A percentile compares a stretch with the other conserved stretches of the same genome.
Evolutionary conservation across 2,329 filamentous ascomycete genomes (phyloP).

Genomic region (Fusarium dimerum): DNA sequence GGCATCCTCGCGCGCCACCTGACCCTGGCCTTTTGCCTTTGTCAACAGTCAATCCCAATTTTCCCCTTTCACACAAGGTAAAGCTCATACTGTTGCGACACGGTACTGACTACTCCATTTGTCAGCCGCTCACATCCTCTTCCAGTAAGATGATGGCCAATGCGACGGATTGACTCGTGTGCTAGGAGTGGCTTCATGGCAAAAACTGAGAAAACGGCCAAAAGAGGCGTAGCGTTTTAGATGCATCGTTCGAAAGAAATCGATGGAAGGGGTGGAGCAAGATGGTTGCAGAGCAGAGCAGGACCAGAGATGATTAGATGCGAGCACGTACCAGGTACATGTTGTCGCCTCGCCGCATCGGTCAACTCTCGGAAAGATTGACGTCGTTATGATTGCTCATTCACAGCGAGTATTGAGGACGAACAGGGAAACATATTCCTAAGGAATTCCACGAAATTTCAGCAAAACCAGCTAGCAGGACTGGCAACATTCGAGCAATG

Average conservation of each 20-base stretch:
- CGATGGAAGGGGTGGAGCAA: background rate
- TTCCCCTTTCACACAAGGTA: conserved; percentile 1
- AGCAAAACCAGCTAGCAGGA: too few species aligned
- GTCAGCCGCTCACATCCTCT: conserved; percentile 17
- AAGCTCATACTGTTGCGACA: too few species aligned
- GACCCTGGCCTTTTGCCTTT: conserved; percentile 10
- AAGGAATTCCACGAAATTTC: too few species aligned
- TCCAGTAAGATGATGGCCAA: conserved; percentile 3
- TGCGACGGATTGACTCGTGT: conserved; percentile 11
- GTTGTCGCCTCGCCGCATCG: conserved; percentile 21
- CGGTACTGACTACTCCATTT: conserved; percentile 21
- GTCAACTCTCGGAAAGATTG: conserved; percentile 30
- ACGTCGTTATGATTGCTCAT: conserved; percentile 19
- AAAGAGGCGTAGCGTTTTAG: too few species aligned
- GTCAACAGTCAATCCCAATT: conserved; percentile 25
- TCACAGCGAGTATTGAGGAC: background rate
- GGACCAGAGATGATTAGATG: background rate
- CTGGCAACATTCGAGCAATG: too few species aligned
- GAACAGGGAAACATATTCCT: too few species aligned
- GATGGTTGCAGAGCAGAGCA: conserved; percentile 8
- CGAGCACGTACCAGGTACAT: too few species aligned
- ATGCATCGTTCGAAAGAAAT: too few species aligned
- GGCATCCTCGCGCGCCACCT: conserved; percentile 23
- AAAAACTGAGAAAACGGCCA: too few species aligned
- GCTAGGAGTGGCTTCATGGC: too few species aligned